These are phyloP conservation scores for Antrodiella citrinella DNA, from an alignment of 768 basidiomycete species.

Conservation along the genomic window DNA sequence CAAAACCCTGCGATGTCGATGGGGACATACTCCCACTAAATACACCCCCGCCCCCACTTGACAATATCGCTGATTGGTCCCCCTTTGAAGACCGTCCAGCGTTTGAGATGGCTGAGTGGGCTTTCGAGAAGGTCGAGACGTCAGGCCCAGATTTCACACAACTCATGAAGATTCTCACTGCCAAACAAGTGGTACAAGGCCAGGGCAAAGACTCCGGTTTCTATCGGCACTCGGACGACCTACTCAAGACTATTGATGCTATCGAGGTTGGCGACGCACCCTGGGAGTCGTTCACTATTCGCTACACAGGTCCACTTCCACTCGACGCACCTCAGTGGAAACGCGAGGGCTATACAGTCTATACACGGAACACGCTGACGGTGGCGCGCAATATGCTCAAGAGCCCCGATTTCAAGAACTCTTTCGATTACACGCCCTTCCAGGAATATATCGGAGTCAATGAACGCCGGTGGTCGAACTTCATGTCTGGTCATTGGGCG, in stretches of 20 bases:
- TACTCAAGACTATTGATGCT: not conserved
- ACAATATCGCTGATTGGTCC: not conserved
- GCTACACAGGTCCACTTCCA: not conserved
- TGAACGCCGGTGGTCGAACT: constrained; percentile 19
- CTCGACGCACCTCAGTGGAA: constrained; percentile 22
- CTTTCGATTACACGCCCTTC: constrained; percentile 19
- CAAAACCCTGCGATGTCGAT: not conserved
- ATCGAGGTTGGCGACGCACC: not conserved
- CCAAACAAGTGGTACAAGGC: not conserved
- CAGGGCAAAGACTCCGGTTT: not conserved
- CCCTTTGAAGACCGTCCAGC: not conserved
- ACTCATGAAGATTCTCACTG: not conserved
- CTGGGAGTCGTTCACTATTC: not conserved
- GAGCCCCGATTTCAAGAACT: constrained; percentile 15
- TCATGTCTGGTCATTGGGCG: constrained; percentile 32
- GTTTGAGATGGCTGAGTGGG: not conserved
- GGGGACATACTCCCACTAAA: not conserved
- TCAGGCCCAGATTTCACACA: not conserved
- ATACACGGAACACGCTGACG: constrained; percentile 11
- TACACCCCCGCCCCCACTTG: no score
- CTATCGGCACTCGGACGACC: not conserved
- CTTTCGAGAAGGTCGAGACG: not conserved
- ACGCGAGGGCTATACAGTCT: constrained; percentile 19
- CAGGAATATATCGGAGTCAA: constrained; percentile 15
- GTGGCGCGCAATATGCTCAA: constrained; percentile 20